These are phyloP conservation scores for Dinochytrium kinnereticum DNA, from an alignment of 371 early-diverging fungal species.

Conservation along the genomic window DNA sequence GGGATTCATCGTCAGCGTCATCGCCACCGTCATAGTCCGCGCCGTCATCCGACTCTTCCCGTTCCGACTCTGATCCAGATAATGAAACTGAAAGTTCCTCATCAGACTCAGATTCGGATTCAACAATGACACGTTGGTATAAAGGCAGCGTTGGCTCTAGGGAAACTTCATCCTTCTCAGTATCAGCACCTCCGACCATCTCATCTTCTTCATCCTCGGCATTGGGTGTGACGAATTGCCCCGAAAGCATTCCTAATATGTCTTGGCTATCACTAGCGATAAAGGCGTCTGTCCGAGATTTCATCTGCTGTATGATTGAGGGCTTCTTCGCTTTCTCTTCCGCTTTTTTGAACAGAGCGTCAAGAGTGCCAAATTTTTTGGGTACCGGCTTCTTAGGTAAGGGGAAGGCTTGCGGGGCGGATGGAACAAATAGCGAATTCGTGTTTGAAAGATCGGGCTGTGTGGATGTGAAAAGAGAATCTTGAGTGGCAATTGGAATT, in stretches of 20 bases:
- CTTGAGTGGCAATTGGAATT: too few species aligned
- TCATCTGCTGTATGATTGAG: too few species aligned
- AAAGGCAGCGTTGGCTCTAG: neutral
- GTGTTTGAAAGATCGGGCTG: neutral
- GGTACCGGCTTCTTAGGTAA: neutral
- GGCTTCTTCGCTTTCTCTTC: neutral
- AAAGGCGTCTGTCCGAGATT: neutral
- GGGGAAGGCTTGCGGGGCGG: too few species aligned
- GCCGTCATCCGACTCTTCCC: too few species aligned
- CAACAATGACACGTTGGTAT: neutral
- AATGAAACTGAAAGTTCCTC: too few species aligned
- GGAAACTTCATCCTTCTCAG: conserved; percentile 6
- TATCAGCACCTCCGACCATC: conserved; percentile 14
- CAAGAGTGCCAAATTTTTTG: neutral
- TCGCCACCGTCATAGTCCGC: neutral
- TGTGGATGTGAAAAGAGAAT: too few species aligned
- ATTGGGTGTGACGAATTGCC: conserved; percentile 2
- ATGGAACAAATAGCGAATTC: neutral
- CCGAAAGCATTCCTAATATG: conserved; percentile 20
- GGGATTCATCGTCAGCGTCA: too few species aligned
- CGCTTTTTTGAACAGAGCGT: neutral
- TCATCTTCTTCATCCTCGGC: conserved; percentile 5
- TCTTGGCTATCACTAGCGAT: conserved; percentile 1
- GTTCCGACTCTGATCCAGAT: too few species aligned
- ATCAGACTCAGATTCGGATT: too few species aligned